Percentiles rank a stretch among this genome's conserved stretches.
Conservation (phyloP, 768 basidiomycete species). For the Russula dissimulans region DNA sequence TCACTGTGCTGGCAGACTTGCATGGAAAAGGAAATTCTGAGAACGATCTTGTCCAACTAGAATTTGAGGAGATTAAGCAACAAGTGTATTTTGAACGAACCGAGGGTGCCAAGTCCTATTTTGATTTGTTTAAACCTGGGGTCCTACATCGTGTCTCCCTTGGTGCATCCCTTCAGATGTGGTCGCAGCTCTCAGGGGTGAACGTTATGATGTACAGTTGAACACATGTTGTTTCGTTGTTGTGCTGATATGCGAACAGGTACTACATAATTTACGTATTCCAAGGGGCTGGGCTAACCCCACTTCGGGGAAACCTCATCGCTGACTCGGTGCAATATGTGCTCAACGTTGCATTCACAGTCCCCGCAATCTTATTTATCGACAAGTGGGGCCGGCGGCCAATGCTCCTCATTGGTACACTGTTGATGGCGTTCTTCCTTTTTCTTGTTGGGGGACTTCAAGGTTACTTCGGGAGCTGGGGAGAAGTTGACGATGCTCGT, state of each 20-base stretch:
- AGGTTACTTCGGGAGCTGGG: constrained; percentile 58
- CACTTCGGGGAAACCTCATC: constrained; percentile 63
- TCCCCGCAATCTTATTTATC: constrained; percentile 51
- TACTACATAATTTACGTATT: constrained; percentile 63
- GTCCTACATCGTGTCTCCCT: constrained; percentile 63
- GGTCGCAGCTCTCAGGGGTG: constrained; percentile 71
- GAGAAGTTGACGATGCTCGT: constrained; percentile 31
- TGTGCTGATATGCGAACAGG: constrained; percentile 25
- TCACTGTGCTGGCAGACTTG: constrained; percentile 65
- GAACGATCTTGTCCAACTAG: constrained; percentile 57
- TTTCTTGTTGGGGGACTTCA: constrained; percentile 72
- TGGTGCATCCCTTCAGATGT: constrained; percentile 67
- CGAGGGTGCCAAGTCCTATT: constrained; percentile 62
- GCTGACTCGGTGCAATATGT: constrained; percentile 58
- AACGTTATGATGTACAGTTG: constrained; percentile 66
- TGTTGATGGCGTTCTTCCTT: constrained; percentile 69
- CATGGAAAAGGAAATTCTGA: constrained; percentile 54
- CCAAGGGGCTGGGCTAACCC: constrained; percentile 68
- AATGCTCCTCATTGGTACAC: constrained; percentile 55
- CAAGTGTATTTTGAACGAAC: constrained; percentile 52
- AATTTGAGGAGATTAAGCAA: constrained; percentile 56
- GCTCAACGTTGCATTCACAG: constrained; percentile 33
- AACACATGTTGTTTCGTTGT: background rate
- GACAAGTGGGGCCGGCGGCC: constrained; percentile 76
- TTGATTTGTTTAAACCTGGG: constrained; percentile 56